Evolutionary conservation across 176 grass and related monocot genomes (phyloP).

Genomic region (Zea luxurians): DNA sequence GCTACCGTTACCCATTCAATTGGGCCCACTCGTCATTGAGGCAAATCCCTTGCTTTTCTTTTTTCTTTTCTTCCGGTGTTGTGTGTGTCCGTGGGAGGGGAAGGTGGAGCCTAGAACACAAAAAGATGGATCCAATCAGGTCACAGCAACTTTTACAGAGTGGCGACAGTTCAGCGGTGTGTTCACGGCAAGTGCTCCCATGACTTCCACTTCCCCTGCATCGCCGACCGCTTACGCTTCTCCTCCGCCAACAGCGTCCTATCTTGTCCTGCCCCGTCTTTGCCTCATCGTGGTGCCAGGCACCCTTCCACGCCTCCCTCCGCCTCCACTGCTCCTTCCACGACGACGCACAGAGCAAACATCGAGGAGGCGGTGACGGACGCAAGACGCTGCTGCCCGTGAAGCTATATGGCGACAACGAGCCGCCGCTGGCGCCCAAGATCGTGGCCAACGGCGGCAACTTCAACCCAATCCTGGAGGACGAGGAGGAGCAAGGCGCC

Average conservation of each 20-base stretch:
- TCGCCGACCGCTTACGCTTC: slow-evolving; percentile 53
- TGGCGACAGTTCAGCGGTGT: slow-evolving; percentile 59
- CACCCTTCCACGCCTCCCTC: slow-evolving; percentile 59
- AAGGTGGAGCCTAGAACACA: slow-evolving; percentile 36
- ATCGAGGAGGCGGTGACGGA: slow-evolving; percentile 1
- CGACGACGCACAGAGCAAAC: neutral
- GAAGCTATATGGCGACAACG: slow-evolving; percentile 91
- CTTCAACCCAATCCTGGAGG: slow-evolving; percentile 95
- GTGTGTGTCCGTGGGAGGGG: neutral
- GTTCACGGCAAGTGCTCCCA: slow-evolving; percentile 95
- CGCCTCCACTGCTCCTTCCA: slow-evolving; percentile 28
- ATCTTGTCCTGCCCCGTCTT: slow-evolving; percentile 65
- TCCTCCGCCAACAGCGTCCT: slow-evolving; percentile 37
- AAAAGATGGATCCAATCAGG: slow-evolving; percentile 27
- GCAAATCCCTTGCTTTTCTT: neutral
- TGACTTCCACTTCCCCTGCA: slow-evolving; percentile 91
- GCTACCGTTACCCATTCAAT: too few relatives aligned
- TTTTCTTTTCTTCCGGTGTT: neutral
- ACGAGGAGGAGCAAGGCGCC: slow-evolving; percentile 15
- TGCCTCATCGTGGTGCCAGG: slow-evolving; percentile 62
- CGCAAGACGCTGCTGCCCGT: slow-evolving; percentile 20
- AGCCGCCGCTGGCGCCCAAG: slow-evolving; percentile 51
- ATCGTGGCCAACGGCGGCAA: slow-evolving; percentile 33
- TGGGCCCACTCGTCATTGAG: too few relatives aligned
- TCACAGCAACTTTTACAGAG: slow-evolving; percentile 43